Evolutionary conservation across 371 early-diverging fungal species (phyloP).

Genomic region (Dentiscutata heterogama): DNA sequence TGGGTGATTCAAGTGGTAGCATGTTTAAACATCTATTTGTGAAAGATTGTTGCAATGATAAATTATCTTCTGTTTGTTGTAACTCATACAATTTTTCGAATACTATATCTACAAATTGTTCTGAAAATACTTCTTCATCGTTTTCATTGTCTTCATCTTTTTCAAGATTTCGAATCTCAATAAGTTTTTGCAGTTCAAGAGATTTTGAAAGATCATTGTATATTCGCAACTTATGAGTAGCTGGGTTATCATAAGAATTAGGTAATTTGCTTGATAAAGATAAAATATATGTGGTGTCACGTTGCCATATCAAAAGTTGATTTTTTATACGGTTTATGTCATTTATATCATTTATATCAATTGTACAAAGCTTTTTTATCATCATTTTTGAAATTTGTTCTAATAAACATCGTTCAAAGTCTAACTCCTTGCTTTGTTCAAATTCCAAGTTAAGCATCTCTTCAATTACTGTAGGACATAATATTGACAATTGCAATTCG

Average conservation of each 20-base stretch:
- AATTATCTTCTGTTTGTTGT: constrained; percentile 18
- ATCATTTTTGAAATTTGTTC: constrained; percentile 2
- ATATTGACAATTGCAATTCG: constrained; percentile 35
- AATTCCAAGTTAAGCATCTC: neutral
- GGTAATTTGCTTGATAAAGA: constrained; percentile 32
- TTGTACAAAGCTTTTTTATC: neutral
- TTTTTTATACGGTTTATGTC: neutral
- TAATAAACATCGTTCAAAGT: constrained; percentile 10
- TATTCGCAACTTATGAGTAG: constrained; percentile 1
- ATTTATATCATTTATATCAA: neutral
- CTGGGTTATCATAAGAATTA: neutral
- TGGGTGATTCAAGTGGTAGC: constrained; percentile 19
- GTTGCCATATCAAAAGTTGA: constrained; percentile 34
- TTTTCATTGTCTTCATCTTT: neutral
- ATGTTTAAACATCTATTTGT: neutral
- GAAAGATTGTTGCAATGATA: constrained; percentile 7
- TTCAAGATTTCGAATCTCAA: neutral
- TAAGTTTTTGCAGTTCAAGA: constrained; percentile 2
- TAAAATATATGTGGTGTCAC: constrained; percentile 18
- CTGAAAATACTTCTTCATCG: constrained; percentile 9
- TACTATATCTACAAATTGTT: neutral
- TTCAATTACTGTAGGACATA: constrained; percentile 33
- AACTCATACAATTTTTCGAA: constrained; percentile 18
- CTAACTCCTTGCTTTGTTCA: neutral
- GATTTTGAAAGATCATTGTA: constrained; percentile 40